These are phyloP conservation scores for Microcyclosporella mali DNA, from an alignment of 2,329 filamentous ascomycete species.

Conservation along the genomic window DNA sequence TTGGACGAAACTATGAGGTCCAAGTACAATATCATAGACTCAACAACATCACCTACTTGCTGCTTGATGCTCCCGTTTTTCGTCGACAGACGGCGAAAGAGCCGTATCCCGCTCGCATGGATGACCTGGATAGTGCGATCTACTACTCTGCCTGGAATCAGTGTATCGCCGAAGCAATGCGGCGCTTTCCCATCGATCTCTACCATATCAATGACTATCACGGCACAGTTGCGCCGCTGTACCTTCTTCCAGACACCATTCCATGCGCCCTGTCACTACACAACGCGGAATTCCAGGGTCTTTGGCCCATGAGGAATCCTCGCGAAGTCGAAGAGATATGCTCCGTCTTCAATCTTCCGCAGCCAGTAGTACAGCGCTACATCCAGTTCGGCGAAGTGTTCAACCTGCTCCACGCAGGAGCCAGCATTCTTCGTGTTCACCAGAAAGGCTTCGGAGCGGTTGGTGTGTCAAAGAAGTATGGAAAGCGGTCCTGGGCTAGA, in stretches of 20 bases:
- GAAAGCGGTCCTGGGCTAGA: constrained; percentile 58
- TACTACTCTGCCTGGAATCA: constrained; percentile 67
- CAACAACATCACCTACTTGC: constrained; percentile 62
- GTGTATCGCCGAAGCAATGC: constrained; percentile 59
- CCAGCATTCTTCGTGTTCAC: constrained; percentile 59
- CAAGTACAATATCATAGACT: constrained; percentile 58
- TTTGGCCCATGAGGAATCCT: constrained; percentile 61
- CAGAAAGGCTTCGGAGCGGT: constrained; percentile 64
- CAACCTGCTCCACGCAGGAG: constrained; percentile 62
- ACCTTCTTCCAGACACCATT: constrained; percentile 57
- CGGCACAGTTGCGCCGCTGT: constrained; percentile 57
- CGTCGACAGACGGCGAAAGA: constrained; percentile 57
- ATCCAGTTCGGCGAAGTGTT: constrained; percentile 65
- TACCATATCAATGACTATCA: constrained; percentile 65
- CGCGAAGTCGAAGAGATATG: constrained; percentile 59
- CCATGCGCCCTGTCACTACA: constrained; percentile 60
- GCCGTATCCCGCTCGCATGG: constrained; percentile 63
- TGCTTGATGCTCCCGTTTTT: constrained; percentile 62
- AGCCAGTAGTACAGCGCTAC: constrained; percentile 53
- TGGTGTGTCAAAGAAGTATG: constrained; percentile 63
- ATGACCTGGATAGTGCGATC: constrained; percentile 61
- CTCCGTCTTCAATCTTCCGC: constrained; percentile 56
- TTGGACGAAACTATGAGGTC: constrained; percentile 56
- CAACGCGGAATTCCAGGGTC: constrained; percentile 63
- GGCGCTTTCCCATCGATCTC: constrained; percentile 57